Base-by-base conservation (phyloP, 148 eudicot species). In the Persicaria maculosa region DNA sequence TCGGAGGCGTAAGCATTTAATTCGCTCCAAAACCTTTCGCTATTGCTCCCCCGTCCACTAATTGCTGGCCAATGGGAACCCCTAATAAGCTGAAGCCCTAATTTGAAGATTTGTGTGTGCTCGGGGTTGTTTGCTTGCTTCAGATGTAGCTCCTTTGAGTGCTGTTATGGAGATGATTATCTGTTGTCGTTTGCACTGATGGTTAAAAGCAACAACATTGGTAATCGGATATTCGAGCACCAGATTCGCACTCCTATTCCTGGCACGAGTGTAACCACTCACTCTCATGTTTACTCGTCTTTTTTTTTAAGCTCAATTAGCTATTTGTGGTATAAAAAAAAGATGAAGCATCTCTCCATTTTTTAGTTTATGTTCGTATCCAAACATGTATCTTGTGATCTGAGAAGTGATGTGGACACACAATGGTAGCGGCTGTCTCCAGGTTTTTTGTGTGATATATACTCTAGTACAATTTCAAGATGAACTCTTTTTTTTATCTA, bases 211-310 rank as follows among this genome's bases (percentile, higher is more conserved):
- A 88, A 84, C 86, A 93, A 93, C 80, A 81, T 93, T 77, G 79
- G 85, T 74, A 91, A 92, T 70, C 84, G 98, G 82, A 78, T 93
- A 79, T 93, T 93, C 76, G 86, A 93, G 81, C 98, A 96, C 81
- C 98, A 93, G 85, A n/a, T n/a, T n/a, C n/a, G n/a, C n/a, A n/a
- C n/a, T n/a, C n/a, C n/a, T n/a, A n/a, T n/a, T n/a, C n/a, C 98
- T 77, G 93, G 92, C 79, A 87, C 96, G 62, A 80, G 83, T 80
- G 98, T 93, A 88, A 47, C 78, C 57, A 65, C 50, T 43, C 43
- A 55, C 65, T 70, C 65, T 19, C 68, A 44, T 9, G 50, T 45
- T 68, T n/a, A n/a, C n/a, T n/a, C n/a, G 45, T 31, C 22, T 16
- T 46, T 68, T n/a, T 2, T 43, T 44, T n/a, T n/a, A n/a, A n/a